Evolutionary conservation across 345 rosid genomes (phyloP), one percentile per base, ranked within the genome.

Genomic region (Gossypioides kirkii): DNA sequence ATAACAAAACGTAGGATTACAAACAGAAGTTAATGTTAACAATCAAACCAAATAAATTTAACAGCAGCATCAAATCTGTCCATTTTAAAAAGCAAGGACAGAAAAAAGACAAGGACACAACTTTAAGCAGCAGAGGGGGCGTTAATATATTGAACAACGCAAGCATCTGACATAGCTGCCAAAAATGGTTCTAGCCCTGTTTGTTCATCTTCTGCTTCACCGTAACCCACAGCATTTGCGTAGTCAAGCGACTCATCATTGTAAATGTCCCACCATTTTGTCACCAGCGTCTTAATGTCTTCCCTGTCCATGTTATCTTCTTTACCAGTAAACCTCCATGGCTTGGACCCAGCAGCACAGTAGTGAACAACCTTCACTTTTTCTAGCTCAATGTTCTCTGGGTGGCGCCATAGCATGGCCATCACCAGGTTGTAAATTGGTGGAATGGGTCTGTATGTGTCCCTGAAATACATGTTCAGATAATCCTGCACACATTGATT

Each of bases 331-430:
- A 69, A 88, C 77, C 90, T 86, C 90, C 92, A 86, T 9, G 92
- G 92, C 76, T 88, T 88, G 26, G 88, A 76, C 82, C 91, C 87
- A 8, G 83, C 91, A 18, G 94, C 94, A 81, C 94, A 89, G 56
- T 87, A 87, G 46, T 91, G 97, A 71, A 81, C 92, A 50, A 89
- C 97, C 60, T 86, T 86, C 16, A 74, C 86, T 36, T 86, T 52
- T n/a, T 79, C 80, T 2, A 86, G 70, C 58, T 87, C 79, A 38
- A 91, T 74, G 73, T 89, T 91, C 79, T 91, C 92, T 0, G 89
- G 94, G 66, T 91, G 97, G 70, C 97, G 89, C 97, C 97, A 91
- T n/a, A 91, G 73, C 92, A 89, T 75, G 50, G 97, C 97, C 76
- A 89, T n/a, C 7, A 89, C 91, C 50, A 91, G 87, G 73, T 89